phyloP scores from a whole-genome alignment of 805 yeast species.

The Ascoidea rubescens region DNA sequence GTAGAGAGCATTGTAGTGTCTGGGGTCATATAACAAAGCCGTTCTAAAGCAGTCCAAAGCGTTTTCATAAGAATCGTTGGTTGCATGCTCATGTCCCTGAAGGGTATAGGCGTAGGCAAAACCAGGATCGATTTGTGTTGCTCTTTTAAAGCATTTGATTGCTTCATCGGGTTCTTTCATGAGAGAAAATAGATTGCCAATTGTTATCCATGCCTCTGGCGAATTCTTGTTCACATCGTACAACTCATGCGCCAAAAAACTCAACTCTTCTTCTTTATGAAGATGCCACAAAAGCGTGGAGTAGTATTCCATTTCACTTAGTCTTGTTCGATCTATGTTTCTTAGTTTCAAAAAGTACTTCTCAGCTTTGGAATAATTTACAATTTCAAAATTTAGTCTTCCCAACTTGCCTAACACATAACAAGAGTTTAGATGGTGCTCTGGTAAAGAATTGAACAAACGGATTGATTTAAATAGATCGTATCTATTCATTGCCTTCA shows the following conservation, averaged over 20 bases:
- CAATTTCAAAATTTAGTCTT: slow-evolving; percentile 72
- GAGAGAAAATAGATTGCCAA: slow-evolving; percentile 81
- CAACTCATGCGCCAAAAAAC: slow-evolving; percentile 74
- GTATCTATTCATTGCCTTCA: slow-evolving; percentile 43
- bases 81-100: slow-evolving; percentile 83
- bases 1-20: slow-evolving; percentile 89
- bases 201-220: slow-evolving; percentile 82
- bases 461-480: slow-evolving; percentile 76
- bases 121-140: slow-evolving; percentile 49
- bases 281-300: slow-evolving; percentile 91
- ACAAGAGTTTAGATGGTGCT: slow-evolving; percentile 52
- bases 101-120: slow-evolving; percentile 85
- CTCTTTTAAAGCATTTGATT: slow-evolving; percentile 70
- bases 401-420: slow-evolving; percentile 80
- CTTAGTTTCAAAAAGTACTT: slow-evolving; percentile 49
- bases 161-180: slow-evolving; percentile 83
- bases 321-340: slow-evolving; percentile 57
- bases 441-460: slow-evolving; percentile 49
- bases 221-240: slow-evolving; percentile 47
- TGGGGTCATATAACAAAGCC: slow-evolving; percentile 62
- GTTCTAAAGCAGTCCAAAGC: slow-evolving; percentile 74
- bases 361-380: slow-evolving; percentile 69
- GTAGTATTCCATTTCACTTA: slow-evolving; percentile 81
- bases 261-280: slow-evolving; percentile 63
- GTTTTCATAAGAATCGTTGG: slow-evolving; percentile 80